These are phyloP conservation scores for Neurospora terricola DNA, from an alignment of 495 filamentous ascomycete species.

Conservation along the genomic window DNA sequence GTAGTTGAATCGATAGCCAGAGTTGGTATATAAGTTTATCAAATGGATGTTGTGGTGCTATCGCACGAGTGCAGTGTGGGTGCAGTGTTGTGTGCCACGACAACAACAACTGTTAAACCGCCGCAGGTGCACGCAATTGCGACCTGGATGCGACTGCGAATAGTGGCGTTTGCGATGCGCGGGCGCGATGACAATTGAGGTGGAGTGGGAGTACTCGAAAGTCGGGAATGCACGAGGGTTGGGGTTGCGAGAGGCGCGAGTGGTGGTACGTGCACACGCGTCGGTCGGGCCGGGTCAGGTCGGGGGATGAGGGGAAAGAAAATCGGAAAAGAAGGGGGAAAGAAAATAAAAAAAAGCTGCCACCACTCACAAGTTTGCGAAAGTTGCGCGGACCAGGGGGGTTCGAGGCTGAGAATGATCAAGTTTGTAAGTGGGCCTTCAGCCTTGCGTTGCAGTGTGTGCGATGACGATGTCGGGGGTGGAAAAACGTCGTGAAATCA, in stretches of 20 bases:
- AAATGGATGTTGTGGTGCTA: neutral
- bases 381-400: slow-evolving; percentile 4
- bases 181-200: slow-evolving; percentile 1
- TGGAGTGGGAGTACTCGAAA: neutral
- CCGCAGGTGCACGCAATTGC: slow-evolving; percentile 1
- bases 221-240: slow-evolving; percentile 6
- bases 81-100: neutral
- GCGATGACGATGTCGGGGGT: slow-evolving; percentile 10
- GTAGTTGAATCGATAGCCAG: neutral
- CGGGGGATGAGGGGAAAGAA: slow-evolving; percentile 9
- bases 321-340: slow-evolving; percentile 7
- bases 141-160: neutral
- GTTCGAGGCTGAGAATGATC: slow-evolving; percentile 20
- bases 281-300: slow-evolving; percentile 1
- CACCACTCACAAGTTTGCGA: slow-evolving; percentile 23
- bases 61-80: neutral
- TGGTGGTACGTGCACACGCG: slow-evolving; percentile 26
- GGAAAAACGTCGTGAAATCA: slow-evolving; percentile 17
- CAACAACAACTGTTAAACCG: neutral
- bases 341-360: slow-evolving; percentile 12
- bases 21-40: neutral
- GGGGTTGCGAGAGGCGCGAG: slow-evolving; percentile 6
- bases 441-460: slow-evolving; percentile 15
- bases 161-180: slow-evolving; percentile 7
- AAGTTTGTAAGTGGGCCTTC: slow-evolving; percentile 3